A percentile compares a stretch with the other conserved stretches of the same genome.
phyloP scores from a whole-genome alignment of 495 filamentous ascomycete species.

The Parachaetomium inaequale region DNA sequence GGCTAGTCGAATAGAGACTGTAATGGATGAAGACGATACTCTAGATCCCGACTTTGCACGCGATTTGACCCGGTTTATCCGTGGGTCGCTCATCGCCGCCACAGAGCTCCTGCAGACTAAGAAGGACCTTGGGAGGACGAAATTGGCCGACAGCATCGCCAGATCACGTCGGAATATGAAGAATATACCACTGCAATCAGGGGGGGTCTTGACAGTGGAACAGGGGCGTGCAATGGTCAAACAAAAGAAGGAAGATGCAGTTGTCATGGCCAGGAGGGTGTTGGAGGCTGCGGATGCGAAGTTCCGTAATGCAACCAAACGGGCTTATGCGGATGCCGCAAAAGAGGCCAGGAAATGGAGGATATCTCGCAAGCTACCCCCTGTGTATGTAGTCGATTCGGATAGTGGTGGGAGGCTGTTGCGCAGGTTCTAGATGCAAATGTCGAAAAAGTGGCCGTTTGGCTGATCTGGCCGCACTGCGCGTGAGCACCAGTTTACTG shows the following conservation, averaged over 20 bases:
- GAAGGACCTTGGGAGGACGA: not conserved
- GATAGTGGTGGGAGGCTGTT: not conserved
- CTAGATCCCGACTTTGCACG: not conserved
- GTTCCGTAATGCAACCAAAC: not conserved
- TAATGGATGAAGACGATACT: not conserved
- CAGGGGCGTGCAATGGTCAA: not conserved
- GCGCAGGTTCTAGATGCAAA: not conserved
- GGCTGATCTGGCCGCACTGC: not conserved
- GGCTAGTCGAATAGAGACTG: not conserved
- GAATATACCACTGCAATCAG: not conserved
- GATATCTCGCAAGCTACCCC: not conserved
- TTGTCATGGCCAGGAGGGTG: not conserved
- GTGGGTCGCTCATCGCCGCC: not conserved
- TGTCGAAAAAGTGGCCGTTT: not conserved
- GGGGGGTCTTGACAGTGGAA: not conserved
- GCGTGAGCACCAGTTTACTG: not conserved
- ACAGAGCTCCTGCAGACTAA: not conserved
- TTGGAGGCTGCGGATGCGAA: not conserved
- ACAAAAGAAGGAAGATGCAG: not conserved
- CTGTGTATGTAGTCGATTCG: not conserved
- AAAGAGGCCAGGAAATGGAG: not conserved
- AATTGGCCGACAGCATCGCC: not conserved
- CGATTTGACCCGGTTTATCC: not conserved
- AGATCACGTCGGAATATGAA: not conserved
- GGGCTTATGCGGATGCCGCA: not conserved